Evolutionary conservation across 148 eudicot genomes (phyloP), one percentile per base, ranked within the genome.

Genomic region (Persicaria tinctoria): DNA sequence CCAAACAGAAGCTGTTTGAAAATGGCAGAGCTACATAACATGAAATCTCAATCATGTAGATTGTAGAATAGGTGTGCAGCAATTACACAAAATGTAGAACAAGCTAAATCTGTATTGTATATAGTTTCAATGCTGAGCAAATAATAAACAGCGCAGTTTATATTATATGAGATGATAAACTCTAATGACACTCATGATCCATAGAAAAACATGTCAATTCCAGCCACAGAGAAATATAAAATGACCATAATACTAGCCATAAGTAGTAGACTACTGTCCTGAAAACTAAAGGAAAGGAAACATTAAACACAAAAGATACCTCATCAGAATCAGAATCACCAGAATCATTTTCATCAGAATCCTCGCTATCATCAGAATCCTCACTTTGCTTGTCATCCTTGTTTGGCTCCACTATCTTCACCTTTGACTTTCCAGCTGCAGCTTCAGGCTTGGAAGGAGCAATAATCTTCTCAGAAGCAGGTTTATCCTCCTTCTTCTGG

Each of bases 331-430:
- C 53, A 50, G 53, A 50, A 50, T 12, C 53, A 50, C 12, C 53
- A 38, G 83, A 80, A 17, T 84, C 85, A 17, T 62, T 71, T 38
- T 81, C 84, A 49, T 78, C 80, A 1, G 46, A 75, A 1, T 84
- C 87, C 5, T 84, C 87, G 18, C 75, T 70, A 38, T 82, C 83
- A 5, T 59, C 82, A 38, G 81, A 85, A 27, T 79, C 87, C 45
- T 76, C 83, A 11, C 78, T 73, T 3, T 84, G 16, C 53, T 79
- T 79, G 53, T 47, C 77, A 79, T 80, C 87, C 73, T 87, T 81
- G 27, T 41, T 75, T 46, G 93, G 89, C 73, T 86, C 90, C 71
- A 84, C 87, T 64, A 79, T 85, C 78, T 81, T 86, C 81, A 84
- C 90, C 82, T 87, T 87, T 54, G 80, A 81, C 79, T 86, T 86